These are phyloP conservation scores for Danielia reshetovae DNA, from an alignment of 805 yeast genomes.

Conservation along the genomic window DNA sequence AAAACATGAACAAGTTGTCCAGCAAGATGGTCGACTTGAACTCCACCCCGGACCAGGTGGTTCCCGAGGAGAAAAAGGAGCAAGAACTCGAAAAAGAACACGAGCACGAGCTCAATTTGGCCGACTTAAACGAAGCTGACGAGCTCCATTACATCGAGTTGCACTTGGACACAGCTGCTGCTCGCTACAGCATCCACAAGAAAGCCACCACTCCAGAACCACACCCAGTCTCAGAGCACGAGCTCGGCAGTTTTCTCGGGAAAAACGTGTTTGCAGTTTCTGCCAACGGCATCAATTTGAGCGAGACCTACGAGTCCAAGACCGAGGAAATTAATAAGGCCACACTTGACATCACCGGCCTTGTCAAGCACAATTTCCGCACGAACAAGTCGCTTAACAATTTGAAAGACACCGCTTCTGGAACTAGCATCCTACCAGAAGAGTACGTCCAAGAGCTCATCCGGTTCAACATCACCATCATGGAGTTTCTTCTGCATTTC, in stretches of 20 bases:
- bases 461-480: constrained; percentile 35
- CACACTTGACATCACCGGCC: constrained; percentile 39
- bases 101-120: constrained; percentile 44
- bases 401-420: constrained; percentile 13
- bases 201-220: constrained; percentile 5
- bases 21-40: constrained; percentile 62
- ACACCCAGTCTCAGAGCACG: neutral
- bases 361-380: constrained; percentile 52
- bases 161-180: constrained; percentile 26
- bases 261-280: constrained; percentile 14
- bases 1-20: constrained; percentile 86
- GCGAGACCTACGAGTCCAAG: constrained; percentile 27
- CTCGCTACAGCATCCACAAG: constrained; percentile 16
- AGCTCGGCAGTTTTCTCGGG: constrained; percentile 9
- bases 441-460: constrained; percentile 30
- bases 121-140: constrained; percentile 48
- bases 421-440: constrained; percentile 34
- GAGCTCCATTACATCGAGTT: constrained; percentile 52
- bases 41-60: neutral
- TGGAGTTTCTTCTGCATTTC: constrained; percentile 41
- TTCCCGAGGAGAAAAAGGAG: constrained; percentile 10
- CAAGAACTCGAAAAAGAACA: constrained; percentile 24
- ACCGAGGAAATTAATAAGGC: constrained; percentile 40
- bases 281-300: constrained; percentile 19
- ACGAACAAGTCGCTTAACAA: constrained; percentile 40